These are phyloP conservation scores for Ganoderma lucidum DNA, from an alignment of 1,284 basidiomycete species.

Conservation along the genomic window DNA sequence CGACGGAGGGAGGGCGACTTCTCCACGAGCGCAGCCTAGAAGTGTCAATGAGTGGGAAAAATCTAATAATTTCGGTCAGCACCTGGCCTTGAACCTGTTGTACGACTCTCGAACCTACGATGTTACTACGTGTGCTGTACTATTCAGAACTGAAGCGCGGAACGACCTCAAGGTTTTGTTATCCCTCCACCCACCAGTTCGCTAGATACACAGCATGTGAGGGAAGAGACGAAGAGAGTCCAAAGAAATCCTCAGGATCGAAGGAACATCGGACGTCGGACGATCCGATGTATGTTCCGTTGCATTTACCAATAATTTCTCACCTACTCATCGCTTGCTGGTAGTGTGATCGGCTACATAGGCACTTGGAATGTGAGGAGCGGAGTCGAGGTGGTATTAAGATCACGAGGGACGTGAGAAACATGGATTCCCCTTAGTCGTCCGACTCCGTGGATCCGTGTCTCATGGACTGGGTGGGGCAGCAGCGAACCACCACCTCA, in stretches of 20 bases:
- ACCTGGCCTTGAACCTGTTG: no score
- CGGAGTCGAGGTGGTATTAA: not conserved
- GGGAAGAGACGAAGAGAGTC: not conserved
- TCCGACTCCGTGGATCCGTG: not conserved
- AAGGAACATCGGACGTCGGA: not conserved
- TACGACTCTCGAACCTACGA: no score
- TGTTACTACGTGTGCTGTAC: no score
- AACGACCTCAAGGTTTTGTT: no score
- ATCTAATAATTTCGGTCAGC: no score
- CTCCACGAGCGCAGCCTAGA: not conserved
- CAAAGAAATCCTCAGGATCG: not conserved
- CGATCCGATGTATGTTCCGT: not conserved
- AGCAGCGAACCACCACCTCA: conserved; percentile 65
- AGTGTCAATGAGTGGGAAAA: not conserved
- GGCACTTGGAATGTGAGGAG: not conserved
- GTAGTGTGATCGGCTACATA: not conserved
- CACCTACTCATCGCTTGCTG: not conserved
- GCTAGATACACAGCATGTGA: not conserved
- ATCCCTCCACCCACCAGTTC: no score
- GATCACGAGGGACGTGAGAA: not conserved
- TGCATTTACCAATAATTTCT: not conserved
- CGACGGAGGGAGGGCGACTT: not conserved
- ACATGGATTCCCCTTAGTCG: not conserved
- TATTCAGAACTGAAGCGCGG: no score
- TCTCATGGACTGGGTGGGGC: conserved; percentile 5